phyloP scores from a whole-genome alignment of 306 rosid genomes.

The Pyrus bretschneideri region DNA sequence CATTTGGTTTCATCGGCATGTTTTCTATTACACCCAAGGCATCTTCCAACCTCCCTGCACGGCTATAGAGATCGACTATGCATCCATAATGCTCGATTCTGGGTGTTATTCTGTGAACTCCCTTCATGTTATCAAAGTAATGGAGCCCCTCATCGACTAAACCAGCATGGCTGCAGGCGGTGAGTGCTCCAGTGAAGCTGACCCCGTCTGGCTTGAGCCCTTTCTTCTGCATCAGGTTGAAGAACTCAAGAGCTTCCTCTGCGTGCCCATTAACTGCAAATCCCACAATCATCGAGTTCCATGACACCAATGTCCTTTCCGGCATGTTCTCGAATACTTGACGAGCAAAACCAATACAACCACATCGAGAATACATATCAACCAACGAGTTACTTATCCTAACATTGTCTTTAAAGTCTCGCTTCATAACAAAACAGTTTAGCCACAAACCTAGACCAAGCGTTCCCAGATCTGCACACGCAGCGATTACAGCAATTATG shows the following conservation, averaged over 20 bases:
- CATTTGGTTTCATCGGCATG: conserved; percentile 87
- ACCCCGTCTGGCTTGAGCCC: conserved; percentile 69
- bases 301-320: conserved; percentile 51
- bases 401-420: conserved; percentile 37
- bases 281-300: conserved; percentile 88
- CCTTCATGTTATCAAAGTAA: conserved; percentile 59
- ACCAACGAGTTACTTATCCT: conserved; percentile 60
- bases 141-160: conserved; percentile 51
- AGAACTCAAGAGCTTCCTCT: conserved; percentile 56
- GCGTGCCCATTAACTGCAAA: conserved; percentile 72
- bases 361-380: conserved; percentile 85
- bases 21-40: conserved; percentile 51
- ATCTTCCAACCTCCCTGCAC: conserved; percentile 76
- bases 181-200: conserved; percentile 80
- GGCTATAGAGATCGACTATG: conserved; percentile 74
- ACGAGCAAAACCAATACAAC: conserved; percentile 60
- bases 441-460: conserved; percentile 74
- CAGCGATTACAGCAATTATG: conserved; percentile 61
- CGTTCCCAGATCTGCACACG: conserved; percentile 82
- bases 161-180: conserved; percentile 84
- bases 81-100: conserved; percentile 88
- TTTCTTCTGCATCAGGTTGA: conserved; percentile 55
- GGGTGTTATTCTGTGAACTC: conserved; percentile 37
- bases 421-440: conserved; percentile 42
- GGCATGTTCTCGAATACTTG: conserved; percentile 59